Evolutionary conservation across 2,329 filamentous ascomycete species (phyloP).

Genomic region (Diplodia sapinea): DNA sequence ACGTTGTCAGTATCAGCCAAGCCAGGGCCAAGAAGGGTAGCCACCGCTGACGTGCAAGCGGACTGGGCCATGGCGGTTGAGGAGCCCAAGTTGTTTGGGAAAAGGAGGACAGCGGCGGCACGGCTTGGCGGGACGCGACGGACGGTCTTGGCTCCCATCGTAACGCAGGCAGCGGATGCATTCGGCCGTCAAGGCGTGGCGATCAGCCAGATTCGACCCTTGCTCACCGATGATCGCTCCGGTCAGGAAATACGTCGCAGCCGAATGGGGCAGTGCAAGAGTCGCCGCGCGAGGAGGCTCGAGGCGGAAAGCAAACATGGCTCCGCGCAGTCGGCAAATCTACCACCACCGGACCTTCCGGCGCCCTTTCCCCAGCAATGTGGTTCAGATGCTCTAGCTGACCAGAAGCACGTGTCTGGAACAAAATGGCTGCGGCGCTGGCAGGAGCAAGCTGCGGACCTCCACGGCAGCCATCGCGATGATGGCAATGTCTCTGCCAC

Average conservation of each 20-base stretch:
- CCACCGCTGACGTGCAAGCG: not conserved
- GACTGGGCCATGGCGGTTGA: constrained; percentile 8
- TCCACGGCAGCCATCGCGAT: not conserved
- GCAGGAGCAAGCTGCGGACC: not conserved
- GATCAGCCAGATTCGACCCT: constrained; percentile 5
- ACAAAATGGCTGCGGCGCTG: not conserved
- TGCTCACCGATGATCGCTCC: constrained; percentile 5
- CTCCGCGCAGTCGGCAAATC: constrained; percentile 3
- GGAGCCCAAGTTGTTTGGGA: not conserved
- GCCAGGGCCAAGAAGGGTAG: constrained; percentile 11
- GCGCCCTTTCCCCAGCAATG: not conserved
- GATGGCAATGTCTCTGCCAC: not conserved
- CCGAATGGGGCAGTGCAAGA: constrained; percentile 28
- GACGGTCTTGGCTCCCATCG: constrained; percentile 13
- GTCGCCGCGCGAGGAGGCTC: not conserved
- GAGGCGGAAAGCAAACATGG: not conserved
- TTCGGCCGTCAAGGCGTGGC: constrained; percentile 14
- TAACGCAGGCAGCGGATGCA: constrained; percentile 19
- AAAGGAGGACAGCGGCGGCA: constrained; percentile 12
- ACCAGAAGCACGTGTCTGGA: not conserved
- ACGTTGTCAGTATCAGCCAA: constrained; percentile 26
- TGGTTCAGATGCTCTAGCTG: not conserved
- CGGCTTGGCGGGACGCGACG: constrained; percentile 24
- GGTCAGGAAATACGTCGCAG: constrained; percentile 25
- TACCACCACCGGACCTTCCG: not conserved